Base-by-base conservation (phyloP, 495 filamentous ascomycete species). In the Hypoxylon crocopeplum region DNA sequence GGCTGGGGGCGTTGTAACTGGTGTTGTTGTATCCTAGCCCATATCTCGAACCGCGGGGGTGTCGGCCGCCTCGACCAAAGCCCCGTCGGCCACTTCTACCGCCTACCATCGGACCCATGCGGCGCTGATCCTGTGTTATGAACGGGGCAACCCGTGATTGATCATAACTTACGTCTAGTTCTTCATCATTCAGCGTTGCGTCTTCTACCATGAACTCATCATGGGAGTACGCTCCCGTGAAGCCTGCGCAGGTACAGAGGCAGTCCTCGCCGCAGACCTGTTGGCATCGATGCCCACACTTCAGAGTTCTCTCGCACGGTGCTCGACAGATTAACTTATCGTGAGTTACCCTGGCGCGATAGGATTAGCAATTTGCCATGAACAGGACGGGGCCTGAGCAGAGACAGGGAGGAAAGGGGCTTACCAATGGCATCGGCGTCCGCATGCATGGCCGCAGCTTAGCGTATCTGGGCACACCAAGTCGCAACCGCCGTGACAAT, bases 281-380 rank as follows among this genome's bases (percentile, higher is more conserved):
- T 17, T 76, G 58, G 44, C 80, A 83, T 3, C 74, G 78, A 62
- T 92, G 87, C 0, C 88, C 86, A 68, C 90, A 95, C 0, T n/a
- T 16, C 5, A 93, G 76, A 0, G 20, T 32, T 30, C 79, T 75
- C 1, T 72, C 63, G 57, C 90, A 94, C 2, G 88, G 79, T 33
- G 79, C 45, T 3, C 79, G 83, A 64, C 91, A 96, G 16, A 85
- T 87, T 0, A 91, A 70, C 39, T 79, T 77, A 0, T 69, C 67
- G 47, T 89, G 81, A 58, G 82, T 83, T 0, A 84, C 82, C 10
- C 84, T 88, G 0, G 76, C n/a, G n/a, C n/a, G n/a, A n/a, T n/a
- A n/a, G n/a, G n/a, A n/a, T n/a, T n/a, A n/a, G n/a, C n/a, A n/a
- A n/a, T n/a, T n/a, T 68, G 66, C 53, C 13, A 24, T 53, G 62